Evolutionary conservation across 768 basidiomycete genomes (phyloP).

Genomic region (Phanerodontia chrysosporium): DNA sequence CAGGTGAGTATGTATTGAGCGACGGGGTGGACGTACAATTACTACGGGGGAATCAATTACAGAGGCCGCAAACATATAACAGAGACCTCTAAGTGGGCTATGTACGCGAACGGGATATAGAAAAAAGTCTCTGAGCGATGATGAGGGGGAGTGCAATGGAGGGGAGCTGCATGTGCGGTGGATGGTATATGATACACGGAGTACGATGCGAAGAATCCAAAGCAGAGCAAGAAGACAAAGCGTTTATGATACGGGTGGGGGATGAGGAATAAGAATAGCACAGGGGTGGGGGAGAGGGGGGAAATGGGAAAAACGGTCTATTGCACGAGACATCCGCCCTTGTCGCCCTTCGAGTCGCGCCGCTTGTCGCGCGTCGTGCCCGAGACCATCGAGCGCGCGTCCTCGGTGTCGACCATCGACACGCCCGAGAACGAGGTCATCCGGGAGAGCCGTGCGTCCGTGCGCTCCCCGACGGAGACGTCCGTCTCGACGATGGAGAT

Average conservation of each 20-base stretch:
- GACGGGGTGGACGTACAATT: not conserved
- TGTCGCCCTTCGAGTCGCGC: constrained; percentile 35
- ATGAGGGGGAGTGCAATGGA: not conserved
- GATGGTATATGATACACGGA: constrained; percentile 9
- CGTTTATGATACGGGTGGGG: not conserved
- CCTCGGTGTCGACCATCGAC: constrained; percentile 26
- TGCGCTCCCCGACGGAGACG: constrained; percentile 23
- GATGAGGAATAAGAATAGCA: not conserved
- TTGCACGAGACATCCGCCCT: constrained; percentile 46
- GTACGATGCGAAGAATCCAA: constrained; percentile 8
- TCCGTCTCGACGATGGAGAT: constrained; percentile 30
- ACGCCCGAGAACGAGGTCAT: constrained; percentile 31
- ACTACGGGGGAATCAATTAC: constrained; percentile 1
- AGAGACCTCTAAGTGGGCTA: not conserved
- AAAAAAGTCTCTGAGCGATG: constrained; percentile 7
- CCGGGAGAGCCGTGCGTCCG: constrained; percentile 29
- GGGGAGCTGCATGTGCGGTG: constrained; percentile 5
- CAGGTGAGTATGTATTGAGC: not conserved
- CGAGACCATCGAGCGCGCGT: constrained; percentile 28
- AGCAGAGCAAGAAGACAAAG: constrained; percentile 6
- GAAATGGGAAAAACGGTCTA: no score
- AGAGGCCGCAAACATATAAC: constrained; percentile 6
- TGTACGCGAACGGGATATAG: not conserved
- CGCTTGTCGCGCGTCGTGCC: constrained; percentile 27
- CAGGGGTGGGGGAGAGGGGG: not conserved